Percentiles rank a stretch among this genome's conserved stretches.
Conservation (phyloP, 495 filamentous ascomycete species). For the Talaromyces nanjingensis region DNA sequence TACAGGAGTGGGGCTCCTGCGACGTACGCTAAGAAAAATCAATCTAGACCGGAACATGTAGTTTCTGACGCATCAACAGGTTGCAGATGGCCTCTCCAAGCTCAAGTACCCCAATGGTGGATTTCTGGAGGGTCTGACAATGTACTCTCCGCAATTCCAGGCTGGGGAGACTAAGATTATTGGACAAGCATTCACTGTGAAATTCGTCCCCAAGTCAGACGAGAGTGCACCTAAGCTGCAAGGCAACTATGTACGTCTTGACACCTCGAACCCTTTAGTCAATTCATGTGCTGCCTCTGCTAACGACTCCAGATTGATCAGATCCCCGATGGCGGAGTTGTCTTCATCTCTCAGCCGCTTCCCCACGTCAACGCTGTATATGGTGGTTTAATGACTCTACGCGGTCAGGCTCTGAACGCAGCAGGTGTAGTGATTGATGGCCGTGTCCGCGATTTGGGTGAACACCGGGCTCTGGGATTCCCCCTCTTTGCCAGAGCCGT, state of each 20-base stretch:
- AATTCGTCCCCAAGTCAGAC: constrained; percentile 41
- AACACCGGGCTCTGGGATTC: constrained; percentile 43
- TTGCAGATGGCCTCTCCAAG: constrained; percentile 33
- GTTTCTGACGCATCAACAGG: constrained; percentile 3
- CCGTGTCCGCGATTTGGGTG: constrained; percentile 46
- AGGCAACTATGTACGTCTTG: constrained; percentile 39
- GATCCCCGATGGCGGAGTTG: constrained; percentile 36
- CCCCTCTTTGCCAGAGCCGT: constrained; percentile 43
- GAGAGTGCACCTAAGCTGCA: constrained; percentile 30
- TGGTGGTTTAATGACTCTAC: constrained; percentile 47
- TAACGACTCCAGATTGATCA: constrained; percentile 40
- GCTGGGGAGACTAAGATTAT: constrained; percentile 46
- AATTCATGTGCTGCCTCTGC: background rate
- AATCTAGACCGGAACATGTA: background rate
- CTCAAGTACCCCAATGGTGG: constrained; percentile 43
- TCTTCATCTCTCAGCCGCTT: constrained; percentile 48
- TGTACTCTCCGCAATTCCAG: constrained; percentile 50
- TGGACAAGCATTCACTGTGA: constrained; percentile 49
- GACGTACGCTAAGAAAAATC: background rate
- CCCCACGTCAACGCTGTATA: constrained; percentile 47
- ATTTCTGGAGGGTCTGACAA: constrained; percentile 46
- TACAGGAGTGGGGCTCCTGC: background rate
- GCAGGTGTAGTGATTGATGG: constrained; percentile 46
- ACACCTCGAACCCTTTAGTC: background rate
- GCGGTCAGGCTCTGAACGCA: constrained; percentile 29